phyloP scores from a whole-genome alignment of 345 rosid species.

The Nephelium lappaceum region DNA sequence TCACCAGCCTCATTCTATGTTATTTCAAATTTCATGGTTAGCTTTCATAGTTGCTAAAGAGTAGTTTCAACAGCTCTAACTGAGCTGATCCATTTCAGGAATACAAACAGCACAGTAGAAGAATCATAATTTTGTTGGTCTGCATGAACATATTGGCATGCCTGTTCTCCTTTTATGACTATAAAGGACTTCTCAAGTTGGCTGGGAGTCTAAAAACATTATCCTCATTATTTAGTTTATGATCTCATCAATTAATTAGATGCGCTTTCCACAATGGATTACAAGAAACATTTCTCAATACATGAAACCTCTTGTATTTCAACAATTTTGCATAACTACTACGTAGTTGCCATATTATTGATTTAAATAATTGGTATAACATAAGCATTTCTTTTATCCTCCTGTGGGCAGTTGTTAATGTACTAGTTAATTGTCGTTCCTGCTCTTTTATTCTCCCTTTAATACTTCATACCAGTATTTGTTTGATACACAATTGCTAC shows the following conservation, averaged over 20 bases:
- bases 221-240: background rate
- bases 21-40: background rate
- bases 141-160: background rate
- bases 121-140: conserved; percentile 25
- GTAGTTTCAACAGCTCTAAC: background rate
- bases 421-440: too few species aligned
- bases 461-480: too few species aligned
- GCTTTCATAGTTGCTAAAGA: background rate
- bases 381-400: too few species aligned
- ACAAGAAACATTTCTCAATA: background rate
- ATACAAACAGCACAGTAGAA: conserved; percentile 22
- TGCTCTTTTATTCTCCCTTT: too few species aligned
- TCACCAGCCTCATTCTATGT: background rate
- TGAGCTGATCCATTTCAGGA: conserved; percentile 27
- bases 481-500: too few species aligned
- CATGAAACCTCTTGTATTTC: too few species aligned
- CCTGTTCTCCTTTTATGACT: background rate
- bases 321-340: background rate
- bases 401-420: too few species aligned
- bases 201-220: background rate
- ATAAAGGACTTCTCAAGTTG: background rate
- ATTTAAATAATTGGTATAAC: too few species aligned
- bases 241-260: background rate
- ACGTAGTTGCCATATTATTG: too few species aligned
- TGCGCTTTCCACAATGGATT: background rate